A percentile compares a stretch with the other conserved stretches of the same genome.
Evolutionary conservation across 257 asterid species (phyloP).

Genomic region (Osmanthus fragrans): DNA sequence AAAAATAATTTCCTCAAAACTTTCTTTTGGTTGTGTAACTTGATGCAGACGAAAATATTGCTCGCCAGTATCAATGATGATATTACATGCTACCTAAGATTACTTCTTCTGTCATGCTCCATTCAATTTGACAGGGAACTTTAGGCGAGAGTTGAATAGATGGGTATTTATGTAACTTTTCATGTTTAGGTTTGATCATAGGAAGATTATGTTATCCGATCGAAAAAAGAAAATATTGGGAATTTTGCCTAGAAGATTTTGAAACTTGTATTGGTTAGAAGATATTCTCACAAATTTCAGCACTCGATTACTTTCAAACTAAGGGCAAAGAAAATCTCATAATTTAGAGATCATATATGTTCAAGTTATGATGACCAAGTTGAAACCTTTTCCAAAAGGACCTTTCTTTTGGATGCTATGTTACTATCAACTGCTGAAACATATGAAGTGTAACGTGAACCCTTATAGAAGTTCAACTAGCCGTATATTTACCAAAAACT

Average conservation of each 20-base stretch:
- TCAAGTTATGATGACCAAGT: too few species aligned
- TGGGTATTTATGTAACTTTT: background rate
- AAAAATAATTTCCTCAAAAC: background rate
- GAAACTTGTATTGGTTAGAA: background rate
- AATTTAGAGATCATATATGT: background rate
- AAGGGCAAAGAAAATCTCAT: background rate
- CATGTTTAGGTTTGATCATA: background rate
- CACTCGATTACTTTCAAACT: background rate
- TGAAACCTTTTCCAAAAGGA: background rate
- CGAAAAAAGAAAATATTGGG: background rate
- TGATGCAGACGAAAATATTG: background rate
- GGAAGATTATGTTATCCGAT: background rate
- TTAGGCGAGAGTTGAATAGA: background rate
- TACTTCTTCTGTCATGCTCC: background rate
- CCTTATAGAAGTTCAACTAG: background rate
- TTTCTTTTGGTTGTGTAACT: background rate
- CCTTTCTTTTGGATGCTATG: background rate
- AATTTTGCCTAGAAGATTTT: background rate
- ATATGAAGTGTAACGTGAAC: background rate
- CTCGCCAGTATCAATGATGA: background rate
- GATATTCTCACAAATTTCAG: background rate
- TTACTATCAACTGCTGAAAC: background rate
- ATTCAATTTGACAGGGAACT: background rate
- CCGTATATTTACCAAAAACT: background rate
- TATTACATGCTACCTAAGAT: background rate